phyloP scores from a whole-genome alignment of 2,329 filamentous ascomycete genomes.

The Venturia nashicola region DNA sequence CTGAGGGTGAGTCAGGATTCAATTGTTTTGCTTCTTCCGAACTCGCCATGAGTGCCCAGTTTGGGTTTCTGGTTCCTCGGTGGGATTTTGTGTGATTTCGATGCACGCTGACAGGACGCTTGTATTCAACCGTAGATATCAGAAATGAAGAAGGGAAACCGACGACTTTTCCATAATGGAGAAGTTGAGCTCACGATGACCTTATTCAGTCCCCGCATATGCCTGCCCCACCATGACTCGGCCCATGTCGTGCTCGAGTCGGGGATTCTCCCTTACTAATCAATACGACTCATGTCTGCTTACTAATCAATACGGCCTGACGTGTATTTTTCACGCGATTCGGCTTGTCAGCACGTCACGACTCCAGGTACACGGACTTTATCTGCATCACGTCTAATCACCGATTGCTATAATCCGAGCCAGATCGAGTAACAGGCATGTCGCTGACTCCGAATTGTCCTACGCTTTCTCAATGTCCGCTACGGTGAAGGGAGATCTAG shows the following conservation, averaged over 20 bases:
- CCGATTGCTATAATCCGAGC: background rate
- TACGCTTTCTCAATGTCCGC: background rate
- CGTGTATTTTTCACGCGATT: background rate
- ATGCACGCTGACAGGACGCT: too few relatives aligned
- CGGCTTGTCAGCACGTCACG: background rate
- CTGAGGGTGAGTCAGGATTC: constrained; percentile 16
- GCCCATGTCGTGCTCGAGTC: too few relatives aligned
- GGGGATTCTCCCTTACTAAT: too few relatives aligned
- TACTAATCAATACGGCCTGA: background rate
- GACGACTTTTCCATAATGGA: background rate
- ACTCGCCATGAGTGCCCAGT: background rate
- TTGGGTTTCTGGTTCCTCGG: background rate
- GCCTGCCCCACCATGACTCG: too few relatives aligned
- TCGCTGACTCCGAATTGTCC: background rate
- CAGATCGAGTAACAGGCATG: background rate
- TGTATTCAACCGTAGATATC: too few relatives aligned
- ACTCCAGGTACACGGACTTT: background rate
- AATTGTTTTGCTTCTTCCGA: background rate
- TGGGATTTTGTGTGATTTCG: background rate
- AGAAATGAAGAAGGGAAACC: too few relatives aligned
- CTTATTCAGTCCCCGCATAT: background rate
- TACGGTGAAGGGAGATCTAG: background rate
- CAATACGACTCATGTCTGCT: too few relatives aligned
- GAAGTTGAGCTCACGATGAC: background rate
- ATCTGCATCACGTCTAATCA: background rate